Evolutionary conservation across 441 rosid species (phyloP), one percentile per base, ranked within the genome.

Genomic region (Raphanus hybrid): DNA sequence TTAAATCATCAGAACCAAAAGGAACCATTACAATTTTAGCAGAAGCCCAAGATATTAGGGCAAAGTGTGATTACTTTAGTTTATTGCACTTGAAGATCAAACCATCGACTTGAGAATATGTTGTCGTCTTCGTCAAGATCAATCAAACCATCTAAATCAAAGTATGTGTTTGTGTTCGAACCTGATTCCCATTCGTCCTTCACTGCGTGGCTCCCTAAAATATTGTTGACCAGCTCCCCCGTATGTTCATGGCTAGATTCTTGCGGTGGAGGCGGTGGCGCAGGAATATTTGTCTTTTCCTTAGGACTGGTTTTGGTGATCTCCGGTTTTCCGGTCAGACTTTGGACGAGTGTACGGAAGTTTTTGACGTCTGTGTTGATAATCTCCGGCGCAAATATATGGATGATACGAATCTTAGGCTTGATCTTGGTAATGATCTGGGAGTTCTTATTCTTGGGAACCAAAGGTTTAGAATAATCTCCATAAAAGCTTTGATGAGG

Each of bases 381-480:
- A 81, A 96, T 92, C 83, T 93, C 98, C 11, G 99, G 99, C 2
- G 97, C 97, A 76, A 89, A 85, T 65, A 93, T 86, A 88, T 93
- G 99, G 77, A 92, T 91, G 63, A 96, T 92, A 60, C 99, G 87
- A 62, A 96, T 86, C 85, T 88, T 92, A 5, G 97, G 99, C 87
- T 90, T 94, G 69, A 74, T 54, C 74, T 92, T 92, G 69, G 94
- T 73, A 27, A 89, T 85, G 26, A 77, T 50, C 3, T 76, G 86
- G 7, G 98, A 92, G 74, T 80, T 74, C 66, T 71, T 86, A 75
- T 84, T 87, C 58, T 89, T 77, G 82, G 78, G 75, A 69, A 76
- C 43, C 48, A 78, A 35, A 32, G 92, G 64, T 35, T 84, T 72
- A 10, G 87, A 62, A 34, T 59, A 45, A 9, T 64, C 73, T 64